These are phyloP conservation scores for Aspergillus aculeatus DNA, from an alignment of 2,329 filamentous ascomycete species.

Conservation along the genomic window DNA sequence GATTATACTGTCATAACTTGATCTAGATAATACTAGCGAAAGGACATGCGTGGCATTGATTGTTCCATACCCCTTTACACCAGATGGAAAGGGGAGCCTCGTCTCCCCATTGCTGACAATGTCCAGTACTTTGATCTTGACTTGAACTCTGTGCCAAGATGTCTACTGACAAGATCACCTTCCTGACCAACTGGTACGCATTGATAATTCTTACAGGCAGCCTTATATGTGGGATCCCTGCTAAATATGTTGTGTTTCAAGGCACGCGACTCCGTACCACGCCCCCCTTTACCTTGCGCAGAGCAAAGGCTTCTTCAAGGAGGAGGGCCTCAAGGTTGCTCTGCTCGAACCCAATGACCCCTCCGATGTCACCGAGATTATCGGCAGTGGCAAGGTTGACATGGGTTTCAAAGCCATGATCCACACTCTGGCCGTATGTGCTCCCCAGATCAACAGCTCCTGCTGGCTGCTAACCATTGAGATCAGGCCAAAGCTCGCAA, in stretches of 20 bases:
- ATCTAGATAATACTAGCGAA: constrained; percentile 86
- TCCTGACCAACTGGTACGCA: constrained; percentile 76
- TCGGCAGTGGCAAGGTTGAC: constrained; percentile 72
- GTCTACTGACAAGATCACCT: constrained; percentile 82
- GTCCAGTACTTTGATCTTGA: constrained; percentile 30
- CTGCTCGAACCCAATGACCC: constrained; percentile 76
- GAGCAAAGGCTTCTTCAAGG: constrained; percentile 70
- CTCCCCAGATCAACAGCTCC: neutral
- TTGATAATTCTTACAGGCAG: constrained; percentile 9
- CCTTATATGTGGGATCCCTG: constrained; percentile 10
- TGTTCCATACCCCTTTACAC: constrained; percentile 35
- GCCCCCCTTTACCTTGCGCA: constrained; percentile 75
- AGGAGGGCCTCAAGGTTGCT: constrained; percentile 75
- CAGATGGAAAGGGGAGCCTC: constrained; percentile 14
- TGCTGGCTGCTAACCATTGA: neutral
- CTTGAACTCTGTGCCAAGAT: constrained; percentile 54
- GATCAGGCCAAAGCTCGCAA: constrained; percentile 68
- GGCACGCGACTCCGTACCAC: constrained; percentile 80
- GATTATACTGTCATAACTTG: constrained; percentile 80
- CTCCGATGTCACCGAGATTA: constrained; percentile 79
- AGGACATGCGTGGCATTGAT: constrained; percentile 74
- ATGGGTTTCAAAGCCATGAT: constrained; percentile 85
- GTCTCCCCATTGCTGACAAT: constrained; percentile 25
- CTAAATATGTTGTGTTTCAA: constrained; percentile 40
- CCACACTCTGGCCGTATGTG: constrained; percentile 67